Evolutionary conservation across 1,284 basidiomycete genomes (phyloP), one percentile per base, ranked within the genome.

Genomic region (Fomitopsis pinicola): DNA sequence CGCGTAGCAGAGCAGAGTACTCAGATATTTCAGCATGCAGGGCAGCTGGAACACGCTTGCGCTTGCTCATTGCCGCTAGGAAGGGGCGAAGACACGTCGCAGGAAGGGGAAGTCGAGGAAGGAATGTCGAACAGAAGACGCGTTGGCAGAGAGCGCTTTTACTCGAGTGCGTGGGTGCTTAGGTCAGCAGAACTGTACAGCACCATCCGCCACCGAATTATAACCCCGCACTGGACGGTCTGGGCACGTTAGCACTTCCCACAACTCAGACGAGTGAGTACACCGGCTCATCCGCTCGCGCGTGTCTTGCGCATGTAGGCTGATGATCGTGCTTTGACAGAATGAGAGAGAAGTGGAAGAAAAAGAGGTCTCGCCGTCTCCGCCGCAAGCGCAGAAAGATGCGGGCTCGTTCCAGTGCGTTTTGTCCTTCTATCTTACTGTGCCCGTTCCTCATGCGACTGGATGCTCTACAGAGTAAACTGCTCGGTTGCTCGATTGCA

Each of bases 311-410:
- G 14, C 30, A 38, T 42, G 15, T 26, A 38, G 30, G 33, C 58
- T 67, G 55, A 70, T 60, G 36, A 17, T 3, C 17, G 44, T 33
- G 15, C 58, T 4, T 26, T 10, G 28, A 42, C 62, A 87, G 84
- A 67, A 92, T 92, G 89, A 91, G 89, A 90, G 90, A 92, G 78
- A 92, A 92, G 87, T 92, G 90, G 90, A 92, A 92, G 85, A 92
- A 92, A 80, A 92, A 92, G 82, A 85, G 90, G 75, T 91, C 90
- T 68, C 87, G 90, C 77, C 91, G 91, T 76, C 90, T 92, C 80
- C 83, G 91, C 73, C 88, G 91, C 78, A 92, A 92, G 73, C 89
- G 90, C 82, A 87, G 90, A 89, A 92, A 92, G 83, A 92, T 92
- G 91, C 87, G 91, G 77, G 91, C 91, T 67, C 90, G 90, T 78